Conservation (phyloP, 2,329 filamentous ascomycete species). For the Leptographium flavum region DNA sequence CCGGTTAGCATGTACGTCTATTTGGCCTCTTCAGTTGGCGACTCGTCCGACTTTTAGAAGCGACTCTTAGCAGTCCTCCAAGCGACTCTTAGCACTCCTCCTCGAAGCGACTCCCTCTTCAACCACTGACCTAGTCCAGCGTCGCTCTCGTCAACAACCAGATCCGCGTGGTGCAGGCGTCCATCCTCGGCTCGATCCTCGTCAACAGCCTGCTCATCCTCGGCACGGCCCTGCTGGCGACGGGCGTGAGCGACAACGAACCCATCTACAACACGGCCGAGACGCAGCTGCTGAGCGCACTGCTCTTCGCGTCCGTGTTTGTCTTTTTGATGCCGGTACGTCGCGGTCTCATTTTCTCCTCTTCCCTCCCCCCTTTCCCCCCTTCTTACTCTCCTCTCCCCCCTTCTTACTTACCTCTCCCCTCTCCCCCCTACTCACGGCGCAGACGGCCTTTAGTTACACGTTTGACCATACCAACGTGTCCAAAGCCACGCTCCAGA, state of each 20-base stretch:
- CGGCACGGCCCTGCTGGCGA: slow-evolving; percentile 66
- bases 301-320: slow-evolving; percentile 51
- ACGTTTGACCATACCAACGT: slow-evolving; percentile 1
- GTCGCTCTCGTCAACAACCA: slow-evolving; percentile 69
- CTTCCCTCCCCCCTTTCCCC: background rate
- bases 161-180: slow-evolving; percentile 92
- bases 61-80: background rate
- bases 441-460: slow-evolving; percentile 7
- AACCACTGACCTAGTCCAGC: background rate
- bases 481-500: slow-evolving; percentile 12
- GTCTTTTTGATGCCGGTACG: slow-evolving; percentile 8
- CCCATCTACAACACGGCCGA: slow-evolving; percentile 72
- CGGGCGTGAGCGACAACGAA: slow-evolving; percentile 50
- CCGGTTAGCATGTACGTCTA: background rate
- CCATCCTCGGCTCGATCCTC: slow-evolving; percentile 90
- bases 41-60: too few species aligned
- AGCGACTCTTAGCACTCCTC: too few species aligned
- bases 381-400: background rate
- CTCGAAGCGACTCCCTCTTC: too few species aligned
- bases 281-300: slow-evolving; percentile 9
- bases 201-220: slow-evolving; percentile 86
- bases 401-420: background rate
- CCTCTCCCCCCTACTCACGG: background rate
- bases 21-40: slow-evolving; percentile 1
- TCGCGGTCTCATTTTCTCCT: background rate